Conservation (phyloP, 73 alveolate genomes). For the Symbiodinium pilosum region DNA sequence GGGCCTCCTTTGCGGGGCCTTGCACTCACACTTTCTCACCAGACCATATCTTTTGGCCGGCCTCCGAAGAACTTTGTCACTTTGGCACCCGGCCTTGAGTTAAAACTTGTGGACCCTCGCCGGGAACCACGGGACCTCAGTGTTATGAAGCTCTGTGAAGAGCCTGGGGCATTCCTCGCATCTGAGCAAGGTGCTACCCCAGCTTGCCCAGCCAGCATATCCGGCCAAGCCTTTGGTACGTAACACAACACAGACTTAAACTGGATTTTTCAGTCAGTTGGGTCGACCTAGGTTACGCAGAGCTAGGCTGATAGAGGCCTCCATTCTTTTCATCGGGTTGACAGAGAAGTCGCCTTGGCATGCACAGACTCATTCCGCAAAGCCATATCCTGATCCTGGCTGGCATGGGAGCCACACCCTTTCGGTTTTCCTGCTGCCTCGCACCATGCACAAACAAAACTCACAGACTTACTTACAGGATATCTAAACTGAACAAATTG, state of each 20-base stretch:
- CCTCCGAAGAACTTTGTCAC: not conserved
- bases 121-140: constrained; percentile 20
- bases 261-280: no score
- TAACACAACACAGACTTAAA: no score
- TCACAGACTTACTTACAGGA: no score
- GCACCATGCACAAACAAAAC: not conserved
- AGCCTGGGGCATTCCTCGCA: not conserved
- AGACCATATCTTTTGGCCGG: not conserved
- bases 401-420: constrained; percentile 25
- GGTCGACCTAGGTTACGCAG: no score
- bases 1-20: not conserved
- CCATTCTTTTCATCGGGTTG: constrained; percentile 23
- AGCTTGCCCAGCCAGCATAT: constrained; percentile 87
- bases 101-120: constrained; percentile 27
- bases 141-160: not conserved
- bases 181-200: constrained; percentile 50
- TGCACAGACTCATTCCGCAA: not conserved
- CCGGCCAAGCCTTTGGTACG: constrained; percentile 23
- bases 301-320: not conserved
- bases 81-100: not conserved
- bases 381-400: not conserved
- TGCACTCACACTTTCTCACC: no score
- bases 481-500: no score
- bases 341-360: constrained; percentile 71
- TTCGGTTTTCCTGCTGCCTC: constrained; percentile 92